These are phyloP conservation scores for Colletotrichum brevisporum DNA, from an alignment of 2,329 filamentous ascomycete species.

Conservation along the genomic window DNA sequence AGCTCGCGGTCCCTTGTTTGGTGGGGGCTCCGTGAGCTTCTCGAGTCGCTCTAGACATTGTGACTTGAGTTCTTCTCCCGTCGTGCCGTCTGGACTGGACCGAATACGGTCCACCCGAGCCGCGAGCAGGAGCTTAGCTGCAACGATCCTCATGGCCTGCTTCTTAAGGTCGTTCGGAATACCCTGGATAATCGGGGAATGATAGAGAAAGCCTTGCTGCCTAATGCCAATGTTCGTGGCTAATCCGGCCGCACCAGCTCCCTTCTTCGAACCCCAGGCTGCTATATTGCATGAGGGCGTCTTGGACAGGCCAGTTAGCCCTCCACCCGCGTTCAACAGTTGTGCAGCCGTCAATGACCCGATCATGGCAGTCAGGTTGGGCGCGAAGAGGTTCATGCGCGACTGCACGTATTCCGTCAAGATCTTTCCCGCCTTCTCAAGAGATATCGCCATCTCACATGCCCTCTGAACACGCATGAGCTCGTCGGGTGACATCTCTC, in stretches of 20 bases:
- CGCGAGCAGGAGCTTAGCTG: constrained; percentile 93
- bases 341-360: constrained; percentile 95
- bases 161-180: constrained; percentile 88
- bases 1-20: constrained; percentile 89
- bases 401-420: constrained; percentile 96
- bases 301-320: constrained; percentile 88
- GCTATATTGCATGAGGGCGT: constrained; percentile 94
- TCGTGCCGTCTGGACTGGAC: constrained; percentile 83
- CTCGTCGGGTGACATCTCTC: constrained; percentile 81
- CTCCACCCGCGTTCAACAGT: constrained; percentile 94
- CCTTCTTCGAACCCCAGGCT: constrained; percentile 91
- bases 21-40: constrained; percentile 91
- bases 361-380: constrained; percentile 91
- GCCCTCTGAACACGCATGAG: constrained; percentile 81
- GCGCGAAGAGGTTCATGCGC: constrained; percentile 95
- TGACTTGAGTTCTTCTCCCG: constrained; percentile 85
- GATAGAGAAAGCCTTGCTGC: constrained; percentile 93
- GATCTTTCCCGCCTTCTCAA: constrained; percentile 88
- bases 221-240: constrained; percentile 93
- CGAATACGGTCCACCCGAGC: constrained; percentile 91
- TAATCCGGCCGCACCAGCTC: constrained; percentile 80
- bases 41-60: constrained; percentile 89
- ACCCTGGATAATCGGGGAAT: constrained; percentile 88
- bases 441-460: constrained; percentile 88
- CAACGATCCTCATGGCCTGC: constrained; percentile 95